phyloP scores from a whole-genome alignment of 768 basidiomycete genomes.

The Auricularia sp. region DNA sequence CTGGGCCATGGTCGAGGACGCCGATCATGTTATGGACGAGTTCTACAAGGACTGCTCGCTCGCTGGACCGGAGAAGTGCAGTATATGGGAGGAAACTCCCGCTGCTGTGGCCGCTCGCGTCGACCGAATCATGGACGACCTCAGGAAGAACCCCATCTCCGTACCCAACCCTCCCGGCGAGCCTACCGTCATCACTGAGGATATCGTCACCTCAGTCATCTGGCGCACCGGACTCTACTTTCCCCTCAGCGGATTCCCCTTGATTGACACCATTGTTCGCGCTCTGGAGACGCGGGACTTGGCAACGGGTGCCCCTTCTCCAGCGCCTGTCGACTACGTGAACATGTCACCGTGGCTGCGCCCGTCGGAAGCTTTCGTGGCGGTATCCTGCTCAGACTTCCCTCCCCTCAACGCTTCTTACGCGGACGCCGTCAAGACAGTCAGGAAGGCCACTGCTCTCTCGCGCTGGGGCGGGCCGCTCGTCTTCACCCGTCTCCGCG shows the following conservation, averaged over 20 bases:
- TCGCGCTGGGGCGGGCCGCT: background rate
- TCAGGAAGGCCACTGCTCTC: background rate
- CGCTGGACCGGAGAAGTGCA: background rate
- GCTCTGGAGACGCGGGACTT: background rate
- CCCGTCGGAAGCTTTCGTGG: background rate
- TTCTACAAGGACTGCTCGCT: background rate
- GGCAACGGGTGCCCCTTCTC: no score
- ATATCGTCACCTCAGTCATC: background rate
- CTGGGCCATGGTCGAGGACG: background rate
- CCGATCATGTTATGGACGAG: background rate
- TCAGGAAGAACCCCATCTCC: background rate
- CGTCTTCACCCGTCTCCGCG: background rate
- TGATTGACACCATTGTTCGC: background rate
- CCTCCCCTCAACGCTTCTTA: background rate
- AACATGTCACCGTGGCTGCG: background rate
- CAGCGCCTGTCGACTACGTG: background rate
- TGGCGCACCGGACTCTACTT: background rate
- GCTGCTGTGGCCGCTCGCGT: background rate
- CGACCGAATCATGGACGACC: background rate
- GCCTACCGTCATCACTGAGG: background rate
- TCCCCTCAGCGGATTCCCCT: background rate
- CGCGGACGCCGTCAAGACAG: background rate
- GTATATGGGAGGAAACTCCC: background rate
- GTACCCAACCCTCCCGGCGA: background rate
- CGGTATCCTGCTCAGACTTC: background rate